Evolutionary conservation across 371 early-diverging fungal species (phyloP).

Genomic region (Rhizopus delemar): DNA sequence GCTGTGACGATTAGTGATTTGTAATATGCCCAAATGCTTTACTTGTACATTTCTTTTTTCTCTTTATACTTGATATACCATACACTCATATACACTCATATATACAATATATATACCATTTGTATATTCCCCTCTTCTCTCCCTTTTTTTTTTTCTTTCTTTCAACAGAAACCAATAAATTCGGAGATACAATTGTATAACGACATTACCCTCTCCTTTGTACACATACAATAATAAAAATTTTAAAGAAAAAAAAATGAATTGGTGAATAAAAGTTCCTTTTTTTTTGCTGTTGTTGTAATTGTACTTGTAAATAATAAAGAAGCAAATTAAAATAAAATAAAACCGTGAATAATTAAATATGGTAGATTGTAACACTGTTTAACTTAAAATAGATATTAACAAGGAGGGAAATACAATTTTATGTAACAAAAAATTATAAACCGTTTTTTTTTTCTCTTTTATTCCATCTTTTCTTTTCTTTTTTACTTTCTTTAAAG

Average conservation of each 20-base stretch:
- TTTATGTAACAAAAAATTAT: background rate
- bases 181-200: background rate
- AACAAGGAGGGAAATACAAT: constrained; percentile 4
- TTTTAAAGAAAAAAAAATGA: background rate
- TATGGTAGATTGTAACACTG: background rate
- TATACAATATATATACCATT: background rate
- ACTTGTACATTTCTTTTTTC: background rate
- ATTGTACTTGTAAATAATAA: background rate
- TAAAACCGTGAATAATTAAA: no score
- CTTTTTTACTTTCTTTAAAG: constrained; percentile 16
- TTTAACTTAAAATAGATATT: background rate
- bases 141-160: background rate
- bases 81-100: background rate
- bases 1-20: constrained; percentile 34
- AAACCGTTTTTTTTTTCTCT: constrained; percentile 8
- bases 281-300: background rate
- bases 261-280: no score
- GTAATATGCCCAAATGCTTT: background rate
- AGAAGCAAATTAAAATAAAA: background rate
- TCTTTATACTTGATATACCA: constrained; percentile 1
- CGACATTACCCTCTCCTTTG: background rate
- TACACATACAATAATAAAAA: no score
- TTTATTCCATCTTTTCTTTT: constrained; percentile 4
- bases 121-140: background rate
- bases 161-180: background rate